Conservation (phyloP, 805 yeast species). For the Candida maris region DNA sequence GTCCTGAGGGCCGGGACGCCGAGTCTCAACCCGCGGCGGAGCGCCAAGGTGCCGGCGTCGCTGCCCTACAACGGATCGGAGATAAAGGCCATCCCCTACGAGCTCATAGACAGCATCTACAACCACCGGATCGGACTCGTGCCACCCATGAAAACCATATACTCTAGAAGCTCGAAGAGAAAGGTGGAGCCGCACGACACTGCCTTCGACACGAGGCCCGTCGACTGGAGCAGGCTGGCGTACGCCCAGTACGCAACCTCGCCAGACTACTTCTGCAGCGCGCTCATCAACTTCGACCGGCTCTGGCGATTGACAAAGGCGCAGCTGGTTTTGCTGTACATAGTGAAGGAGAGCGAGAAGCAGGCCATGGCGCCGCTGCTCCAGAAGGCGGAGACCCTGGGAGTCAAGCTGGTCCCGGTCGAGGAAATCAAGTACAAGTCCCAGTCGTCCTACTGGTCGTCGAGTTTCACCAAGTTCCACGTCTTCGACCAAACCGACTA, state of each 20-base stretch:
- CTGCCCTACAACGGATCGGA: constrained; percentile 13
- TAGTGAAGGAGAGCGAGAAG: constrained; percentile 12
- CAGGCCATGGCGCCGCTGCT: constrained; percentile 4
- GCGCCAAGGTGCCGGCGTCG: too few relatives aligned
- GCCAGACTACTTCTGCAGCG: constrained; percentile 46
- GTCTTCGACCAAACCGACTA: constrained; percentile 48
- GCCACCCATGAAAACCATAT: too few relatives aligned
- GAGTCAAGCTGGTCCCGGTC: constrained; percentile 30
- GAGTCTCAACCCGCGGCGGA: too few relatives aligned
- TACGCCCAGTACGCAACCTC: constrained; percentile 62
- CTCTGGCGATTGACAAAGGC: constrained; percentile 38
- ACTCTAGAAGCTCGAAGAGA: too few relatives aligned
- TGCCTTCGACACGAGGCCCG: too few relatives aligned
- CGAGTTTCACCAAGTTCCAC: constrained; percentile 52
- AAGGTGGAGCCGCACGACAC: not conserved
- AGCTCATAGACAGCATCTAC: constrained; percentile 6
- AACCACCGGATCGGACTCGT: not conserved
- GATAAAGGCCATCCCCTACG: constrained; percentile 18
- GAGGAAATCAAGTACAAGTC: constrained; percentile 17
- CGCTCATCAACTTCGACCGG: constrained; percentile 44
- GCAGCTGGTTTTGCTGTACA: constrained; percentile 43
- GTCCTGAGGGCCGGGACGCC: too few relatives aligned
- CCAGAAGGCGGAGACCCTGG: constrained; percentile 9
- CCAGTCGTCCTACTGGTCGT: constrained; percentile 39
- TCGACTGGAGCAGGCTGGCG: constrained; percentile 44